These are phyloP conservation scores for Amanita brunnescens DNA, from an alignment of 768 basidiomycete genomes.

Conservation along the genomic window DNA sequence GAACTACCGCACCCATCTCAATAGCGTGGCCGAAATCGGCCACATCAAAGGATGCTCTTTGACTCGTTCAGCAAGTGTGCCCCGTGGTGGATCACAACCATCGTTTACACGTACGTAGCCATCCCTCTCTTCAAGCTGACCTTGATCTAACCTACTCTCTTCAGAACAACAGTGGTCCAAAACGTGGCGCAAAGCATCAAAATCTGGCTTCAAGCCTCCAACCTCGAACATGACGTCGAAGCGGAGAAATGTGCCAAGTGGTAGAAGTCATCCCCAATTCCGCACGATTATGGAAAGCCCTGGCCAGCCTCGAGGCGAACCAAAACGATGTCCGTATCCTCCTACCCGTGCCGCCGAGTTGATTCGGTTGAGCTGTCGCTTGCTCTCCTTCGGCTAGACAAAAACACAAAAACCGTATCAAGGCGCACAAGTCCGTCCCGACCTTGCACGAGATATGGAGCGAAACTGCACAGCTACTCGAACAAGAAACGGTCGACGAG, in stretches of 20 bases:
- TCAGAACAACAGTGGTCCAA: constrained; percentile 86
- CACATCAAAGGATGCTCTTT: constrained; percentile 98
- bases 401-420: constrained; percentile 83
- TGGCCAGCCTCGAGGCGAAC: constrained; percentile 89
- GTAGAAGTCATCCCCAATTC: constrained; percentile 98
- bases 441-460: constrained; percentile 99
- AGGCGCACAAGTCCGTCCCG: constrained; percentile 87
- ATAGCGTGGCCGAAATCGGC: constrained; percentile 94
- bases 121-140: neutral
- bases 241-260: constrained; percentile 92
- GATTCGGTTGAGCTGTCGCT: constrained; percentile 98
- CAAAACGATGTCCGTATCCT: constrained; percentile 86
- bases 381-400: constrained; percentile 93
- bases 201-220: constrained; percentile 92
- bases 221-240: constrained; percentile 76
- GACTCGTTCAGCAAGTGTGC: constrained; percentile 94
- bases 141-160: neutral
- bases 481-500: constrained; percentile 61
- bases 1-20: constrained; percentile 94
- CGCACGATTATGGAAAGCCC: constrained; percentile 95
- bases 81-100: constrained; percentile 98
- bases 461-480: constrained; percentile 85
- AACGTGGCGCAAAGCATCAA: constrained; percentile 93
- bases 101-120: constrained; percentile 68
- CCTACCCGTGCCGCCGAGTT: constrained; percentile 97